These are phyloP conservation scores for Ophiobolus disseminans DNA, from an alignment of 2,329 filamentous ascomycete genomes.

Conservation along the genomic window DNA sequence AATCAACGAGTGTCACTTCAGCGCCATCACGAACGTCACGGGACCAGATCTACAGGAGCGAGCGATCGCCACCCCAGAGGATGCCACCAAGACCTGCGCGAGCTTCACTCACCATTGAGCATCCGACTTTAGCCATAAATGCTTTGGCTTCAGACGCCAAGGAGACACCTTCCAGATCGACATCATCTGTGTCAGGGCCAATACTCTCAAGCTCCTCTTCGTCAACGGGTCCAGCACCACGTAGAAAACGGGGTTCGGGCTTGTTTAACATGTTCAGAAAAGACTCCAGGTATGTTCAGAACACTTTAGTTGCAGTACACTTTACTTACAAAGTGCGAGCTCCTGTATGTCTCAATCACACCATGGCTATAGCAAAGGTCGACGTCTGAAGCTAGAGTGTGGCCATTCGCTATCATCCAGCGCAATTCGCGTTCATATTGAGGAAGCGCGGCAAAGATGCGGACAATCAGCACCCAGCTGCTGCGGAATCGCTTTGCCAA, in stretches of 20 bases:
- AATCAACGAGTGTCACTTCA: slow-evolving; percentile 45
- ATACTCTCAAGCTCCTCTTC: slow-evolving; percentile 32
- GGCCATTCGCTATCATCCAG: slow-evolving; percentile 40
- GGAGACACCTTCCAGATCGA: slow-evolving; percentile 34
- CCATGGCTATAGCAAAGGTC: slow-evolving; percentile 31
- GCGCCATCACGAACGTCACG: slow-evolving; percentile 42
- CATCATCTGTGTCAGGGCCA: slow-evolving; percentile 27
- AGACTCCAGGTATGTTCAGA: slow-evolving; percentile 33
- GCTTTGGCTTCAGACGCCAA: slow-evolving; percentile 20
- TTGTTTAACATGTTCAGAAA: slow-evolving; percentile 44
- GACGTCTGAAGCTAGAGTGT: slow-evolving; percentile 37
- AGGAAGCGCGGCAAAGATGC: slow-evolving; percentile 43
- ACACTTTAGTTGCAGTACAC: background rate
- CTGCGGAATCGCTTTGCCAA: slow-evolving; percentile 52
- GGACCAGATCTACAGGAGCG: slow-evolving; percentile 30
- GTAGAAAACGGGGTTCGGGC: slow-evolving; percentile 38
- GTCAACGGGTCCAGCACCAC: slow-evolving; percentile 18
- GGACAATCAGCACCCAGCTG: slow-evolving; percentile 47
- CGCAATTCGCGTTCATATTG: slow-evolving; percentile 41
- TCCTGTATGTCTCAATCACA: slow-evolving; percentile 36
- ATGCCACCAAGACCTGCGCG: slow-evolving; percentile 22
- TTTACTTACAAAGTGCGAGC: slow-evolving; percentile 28
- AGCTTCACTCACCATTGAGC: slow-evolving; percentile 28
- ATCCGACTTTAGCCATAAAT: slow-evolving; percentile 23
- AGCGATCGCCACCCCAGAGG: slow-evolving; percentile 26